Conservation (phyloP, 495 filamentous ascomycete genomes). For the Neurospora intermedia region DNA sequence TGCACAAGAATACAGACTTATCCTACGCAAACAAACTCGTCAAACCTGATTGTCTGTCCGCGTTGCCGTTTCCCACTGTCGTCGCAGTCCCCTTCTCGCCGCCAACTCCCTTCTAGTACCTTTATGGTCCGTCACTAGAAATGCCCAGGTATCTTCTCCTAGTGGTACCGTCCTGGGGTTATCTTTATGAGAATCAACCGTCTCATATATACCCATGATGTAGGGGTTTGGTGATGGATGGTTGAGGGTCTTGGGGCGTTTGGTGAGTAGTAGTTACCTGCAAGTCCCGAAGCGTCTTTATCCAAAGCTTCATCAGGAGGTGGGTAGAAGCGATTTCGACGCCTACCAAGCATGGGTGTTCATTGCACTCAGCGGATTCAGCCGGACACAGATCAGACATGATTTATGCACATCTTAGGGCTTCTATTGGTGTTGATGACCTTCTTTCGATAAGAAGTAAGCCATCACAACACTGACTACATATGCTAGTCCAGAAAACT, state of each 20-base stretch:
- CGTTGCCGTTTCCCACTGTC: conserved; percentile 13
- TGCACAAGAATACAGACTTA: not conserved
- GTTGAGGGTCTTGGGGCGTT: not conserved
- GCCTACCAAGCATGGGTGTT: not conserved
- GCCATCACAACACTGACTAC: not conserved
- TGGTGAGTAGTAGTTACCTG: not conserved
- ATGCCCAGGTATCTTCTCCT: conserved; percentile 31
- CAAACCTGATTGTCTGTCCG: not conserved
- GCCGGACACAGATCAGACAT: not conserved
- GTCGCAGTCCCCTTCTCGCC: conserved; percentile 26
- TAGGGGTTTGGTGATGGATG: not conserved
- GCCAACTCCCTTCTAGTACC: conserved; percentile 23
- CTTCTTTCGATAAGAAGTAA: not conserved
- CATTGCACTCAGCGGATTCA: not conserved
- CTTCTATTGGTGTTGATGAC: not conserved
- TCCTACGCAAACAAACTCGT: not conserved
- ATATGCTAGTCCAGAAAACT: not conserved
- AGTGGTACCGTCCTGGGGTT: conserved; percentile 37
- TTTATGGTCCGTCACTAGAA: conserved; percentile 27
- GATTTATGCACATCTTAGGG: not conserved
- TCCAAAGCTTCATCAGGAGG: too few relatives aligned
- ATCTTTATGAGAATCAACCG: conserved; percentile 24
- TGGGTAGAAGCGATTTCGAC: too few relatives aligned
- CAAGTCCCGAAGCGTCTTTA: too few relatives aligned
- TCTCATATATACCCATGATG: not conserved